Evolutionary conservation across 768 basidiomycete genomes (phyloP).

Genomic region (Crassisporium funariophilum): DNA sequence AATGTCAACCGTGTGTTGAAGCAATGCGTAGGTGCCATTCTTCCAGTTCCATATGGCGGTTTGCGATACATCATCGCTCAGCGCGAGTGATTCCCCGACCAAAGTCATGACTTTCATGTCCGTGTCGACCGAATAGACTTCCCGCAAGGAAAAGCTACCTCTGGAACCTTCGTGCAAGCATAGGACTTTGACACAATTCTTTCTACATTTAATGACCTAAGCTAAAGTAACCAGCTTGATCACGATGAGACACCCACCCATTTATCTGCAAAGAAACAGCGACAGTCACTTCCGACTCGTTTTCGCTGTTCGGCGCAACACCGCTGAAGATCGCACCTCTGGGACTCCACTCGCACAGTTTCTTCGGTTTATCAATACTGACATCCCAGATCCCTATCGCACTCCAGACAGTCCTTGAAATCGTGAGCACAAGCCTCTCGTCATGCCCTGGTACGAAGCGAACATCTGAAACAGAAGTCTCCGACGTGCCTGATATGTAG

Average conservation of each 20-base stretch:
- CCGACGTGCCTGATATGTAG: constrained; percentile 35
- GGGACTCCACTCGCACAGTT: constrained; percentile 54
- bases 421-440: constrained; percentile 49
- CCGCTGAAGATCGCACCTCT: constrained; percentile 55
- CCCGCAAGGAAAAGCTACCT: constrained; percentile 27
- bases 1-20: constrained; percentile 39
- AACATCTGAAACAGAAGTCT: constrained; percentile 52
- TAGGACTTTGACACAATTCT: constrained; percentile 35
- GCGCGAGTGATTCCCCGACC: constrained; percentile 51
- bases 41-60: constrained; percentile 62
- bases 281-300: constrained; percentile 44
- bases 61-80: constrained; percentile 53
- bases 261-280: constrained; percentile 51
- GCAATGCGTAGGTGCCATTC: constrained; percentile 44
- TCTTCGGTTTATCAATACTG: constrained; percentile 21
- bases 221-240: constrained; percentile 1
- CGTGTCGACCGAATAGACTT: constrained; percentile 38
- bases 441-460: constrained; percentile 51
- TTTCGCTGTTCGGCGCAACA: constrained; percentile 51
- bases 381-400: constrained; percentile 57
- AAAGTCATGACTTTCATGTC: constrained; percentile 49
- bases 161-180: constrained; percentile 18
- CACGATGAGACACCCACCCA: constrained; percentile 43
- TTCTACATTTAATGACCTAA: constrained; percentile 26
- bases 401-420: constrained; percentile 66